phyloP scores from a whole-genome alignment of 805 yeast genomes.

The Starmerella stellata region DNA sequence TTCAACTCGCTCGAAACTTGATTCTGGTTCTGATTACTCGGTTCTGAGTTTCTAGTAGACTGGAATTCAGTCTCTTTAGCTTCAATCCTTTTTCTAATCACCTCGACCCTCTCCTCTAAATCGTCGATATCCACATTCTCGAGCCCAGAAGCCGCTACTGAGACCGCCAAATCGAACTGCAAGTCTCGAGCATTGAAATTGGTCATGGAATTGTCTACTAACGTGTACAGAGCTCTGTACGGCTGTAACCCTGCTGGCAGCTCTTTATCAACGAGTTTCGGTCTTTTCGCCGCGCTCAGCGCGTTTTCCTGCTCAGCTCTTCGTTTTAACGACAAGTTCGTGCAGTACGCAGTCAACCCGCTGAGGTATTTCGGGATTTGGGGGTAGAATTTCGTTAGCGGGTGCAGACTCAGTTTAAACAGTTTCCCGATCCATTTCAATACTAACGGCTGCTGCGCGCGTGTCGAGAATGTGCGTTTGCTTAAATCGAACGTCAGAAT shows the following conservation, averaged over 20 bases:
- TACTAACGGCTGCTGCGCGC: slow-evolving; percentile 22
- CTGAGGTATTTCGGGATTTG: slow-evolving; percentile 20
- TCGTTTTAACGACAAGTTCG: slow-evolving; percentile 19
- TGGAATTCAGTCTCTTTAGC: background rate
- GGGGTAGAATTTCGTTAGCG: slow-evolving; percentile 10
- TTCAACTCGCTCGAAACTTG: background rate
- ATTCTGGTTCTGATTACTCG: background rate
- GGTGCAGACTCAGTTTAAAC: slow-evolving; percentile 16
- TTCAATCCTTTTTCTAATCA: slow-evolving; percentile 37
- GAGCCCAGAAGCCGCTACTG: slow-evolving; percentile 52
- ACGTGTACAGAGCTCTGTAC: slow-evolving; percentile 47
- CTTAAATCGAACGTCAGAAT: slow-evolving; percentile 38
- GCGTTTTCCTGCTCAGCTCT: slow-evolving; percentile 20
- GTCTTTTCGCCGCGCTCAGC: slow-evolving; percentile 16
- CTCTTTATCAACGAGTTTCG: slow-evolving; percentile 14
- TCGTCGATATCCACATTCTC: slow-evolving; percentile 33
- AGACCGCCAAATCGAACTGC: slow-evolving; percentile 43
- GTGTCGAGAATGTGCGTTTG: slow-evolving; percentile 6
- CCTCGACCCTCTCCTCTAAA: slow-evolving; percentile 48
- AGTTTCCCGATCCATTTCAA: slow-evolving; percentile 14
- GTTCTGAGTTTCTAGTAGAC: no score
- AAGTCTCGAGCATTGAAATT: slow-evolving; percentile 54
- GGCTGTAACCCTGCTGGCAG: slow-evolving; percentile 17
- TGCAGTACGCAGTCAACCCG: slow-evolving; percentile 19
- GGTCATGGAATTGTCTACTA: slow-evolving; percentile 48